Percentiles rank a stretch among this genome's conserved stretches.
Evolutionary conservation across 1,139 yeast genomes (phyloP).

Genomic region (Kodamaea derodonti): DNA sequence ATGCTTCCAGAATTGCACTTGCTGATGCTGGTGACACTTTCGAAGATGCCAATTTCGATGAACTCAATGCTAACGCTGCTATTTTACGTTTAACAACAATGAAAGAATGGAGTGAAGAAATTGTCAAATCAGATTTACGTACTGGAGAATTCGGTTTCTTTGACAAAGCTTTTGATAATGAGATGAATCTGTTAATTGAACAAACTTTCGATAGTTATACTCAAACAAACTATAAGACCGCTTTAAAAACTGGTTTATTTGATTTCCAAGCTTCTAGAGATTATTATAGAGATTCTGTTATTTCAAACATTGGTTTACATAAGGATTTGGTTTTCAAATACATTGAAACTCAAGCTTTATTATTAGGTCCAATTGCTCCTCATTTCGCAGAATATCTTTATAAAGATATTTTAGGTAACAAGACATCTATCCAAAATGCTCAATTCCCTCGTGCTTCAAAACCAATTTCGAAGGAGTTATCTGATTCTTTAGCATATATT

Average conservation of each 20-base stretch:
- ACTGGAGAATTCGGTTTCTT: conserved; percentile 69
- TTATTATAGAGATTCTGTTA: conserved; percentile 82
- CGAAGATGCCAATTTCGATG: conserved; percentile 98
- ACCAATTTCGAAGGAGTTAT: conserved; percentile 57
- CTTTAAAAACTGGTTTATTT: conserved; percentile 85
- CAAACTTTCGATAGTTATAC: conserved; percentile 68
- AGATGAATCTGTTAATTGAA: conserved; percentile 79
- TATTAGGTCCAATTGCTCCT: conserved; percentile 91
- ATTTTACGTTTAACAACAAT: conserved; percentile 87
- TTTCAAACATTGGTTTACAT: conserved; percentile 67
- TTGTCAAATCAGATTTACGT: conserved; percentile 54
- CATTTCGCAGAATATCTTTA: conserved; percentile 91
- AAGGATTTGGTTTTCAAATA: conserved; percentile 74
- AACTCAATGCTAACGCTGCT: conserved; percentile 94
- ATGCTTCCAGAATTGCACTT: conserved; percentile 93
- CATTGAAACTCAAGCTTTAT: conserved; percentile 78
- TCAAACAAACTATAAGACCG: conserved; percentile 78
- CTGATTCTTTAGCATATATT: conserved; percentile 73
- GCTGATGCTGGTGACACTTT: conserved; percentile 98
- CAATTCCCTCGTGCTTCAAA: conserved; percentile 71
- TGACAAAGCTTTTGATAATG: conserved; percentile 88
- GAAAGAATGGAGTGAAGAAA: conserved; percentile 93
- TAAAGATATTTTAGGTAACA: conserved; percentile 67
- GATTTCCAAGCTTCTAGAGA: conserved; percentile 96
- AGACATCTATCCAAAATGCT: conserved; percentile 66